Conservation (phyloP, 2,329 filamentous ascomycete genomes). For the Aureobasidium sp. region DNA sequence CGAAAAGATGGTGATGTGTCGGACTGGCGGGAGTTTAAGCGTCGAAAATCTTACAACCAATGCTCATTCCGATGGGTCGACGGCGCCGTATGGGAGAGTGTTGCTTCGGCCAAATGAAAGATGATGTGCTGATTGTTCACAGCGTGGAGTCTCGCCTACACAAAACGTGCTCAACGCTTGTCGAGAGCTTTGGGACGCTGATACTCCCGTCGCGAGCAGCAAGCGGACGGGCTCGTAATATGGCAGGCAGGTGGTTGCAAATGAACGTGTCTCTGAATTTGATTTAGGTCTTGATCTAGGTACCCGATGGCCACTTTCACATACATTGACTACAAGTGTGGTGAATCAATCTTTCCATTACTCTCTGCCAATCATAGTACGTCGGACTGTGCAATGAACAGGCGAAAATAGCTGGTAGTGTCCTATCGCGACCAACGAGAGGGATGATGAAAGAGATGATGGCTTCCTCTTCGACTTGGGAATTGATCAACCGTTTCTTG, state of each 20-base stretch:
- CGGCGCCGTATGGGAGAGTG: not conserved
- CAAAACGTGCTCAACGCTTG: constrained; percentile 2
- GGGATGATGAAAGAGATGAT: constrained; percentile 1
- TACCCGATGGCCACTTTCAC: constrained; percentile 3
- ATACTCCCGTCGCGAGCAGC: constrained; percentile 1
- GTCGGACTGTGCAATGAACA: not conserved
- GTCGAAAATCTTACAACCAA: not conserved
- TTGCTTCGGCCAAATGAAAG: not conserved
- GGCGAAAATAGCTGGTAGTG: not conserved
- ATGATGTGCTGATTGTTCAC: not conserved
- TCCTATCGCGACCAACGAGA: not conserved
- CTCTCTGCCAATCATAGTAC: not conserved
- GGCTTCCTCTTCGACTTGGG: not conserved
- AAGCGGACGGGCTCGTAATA: constrained; percentile 1
- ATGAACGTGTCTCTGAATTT: constrained; percentile 8
- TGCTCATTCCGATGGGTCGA: not conserved
- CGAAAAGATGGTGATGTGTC: not conserved
- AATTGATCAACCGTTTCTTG: not conserved
- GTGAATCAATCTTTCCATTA: not conserved
- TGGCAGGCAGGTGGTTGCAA: not conserved
- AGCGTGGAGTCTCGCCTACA: not conserved
- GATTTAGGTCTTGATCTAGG: constrained; percentile 10
- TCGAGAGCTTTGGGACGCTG: not conserved
- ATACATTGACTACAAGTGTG: constrained; percentile 5
- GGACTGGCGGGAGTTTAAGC: constrained; percentile 1